Evolutionary conservation across 345 rosid species (phyloP), one percentile per base, ranked within the genome.

Genomic region (Carallia pectinifolia): DNA sequence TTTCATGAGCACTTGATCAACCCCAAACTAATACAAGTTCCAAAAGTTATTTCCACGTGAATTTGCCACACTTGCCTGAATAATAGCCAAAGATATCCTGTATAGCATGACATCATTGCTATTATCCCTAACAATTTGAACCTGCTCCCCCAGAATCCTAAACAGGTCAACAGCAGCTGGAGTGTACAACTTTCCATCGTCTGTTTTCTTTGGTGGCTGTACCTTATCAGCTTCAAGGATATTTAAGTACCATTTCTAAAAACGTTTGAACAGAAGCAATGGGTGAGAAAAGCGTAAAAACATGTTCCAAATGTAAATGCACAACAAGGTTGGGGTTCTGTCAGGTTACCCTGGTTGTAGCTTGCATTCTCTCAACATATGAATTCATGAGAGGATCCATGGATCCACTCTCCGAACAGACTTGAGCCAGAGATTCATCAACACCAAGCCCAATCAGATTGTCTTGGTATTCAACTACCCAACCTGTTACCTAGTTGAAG

Each of bases 381-480:
- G 98, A 82, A 77, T 96, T 89, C 99, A 96, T 96, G 69, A 96
- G 85, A 72, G 99, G 99, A 82, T 96, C 99, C 97, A 89, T 87
- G 64, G 99, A 85, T 73, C 99, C 99, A 84, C 99, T 92, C 80
- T 96, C 99, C 3, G 99, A 96, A 82, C 98, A 92, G 78, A 96
- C 98, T 90, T 96, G 98, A 68, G 99, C 99, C 61, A 96, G 90
- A 63, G 96, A 80, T 77, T 96, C 99, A 77, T 96, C 99, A 85
- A 96, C 98, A 69, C 99, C 99, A 76, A 96, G 99, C 59, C 87
- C 99, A 72, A 96, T 86, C 74, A 92, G 72, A 83, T 84, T 96
- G 61, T 96, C 99, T 89, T 96, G 99, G 84, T 90, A 95, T 73
- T 92, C 97, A 79, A 95, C 98, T 16, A 95, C 98, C 99, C 99